Evolutionary conservation across 129 eudicot species (phyloP).

Genomic region (Pittosporum tobira): DNA sequence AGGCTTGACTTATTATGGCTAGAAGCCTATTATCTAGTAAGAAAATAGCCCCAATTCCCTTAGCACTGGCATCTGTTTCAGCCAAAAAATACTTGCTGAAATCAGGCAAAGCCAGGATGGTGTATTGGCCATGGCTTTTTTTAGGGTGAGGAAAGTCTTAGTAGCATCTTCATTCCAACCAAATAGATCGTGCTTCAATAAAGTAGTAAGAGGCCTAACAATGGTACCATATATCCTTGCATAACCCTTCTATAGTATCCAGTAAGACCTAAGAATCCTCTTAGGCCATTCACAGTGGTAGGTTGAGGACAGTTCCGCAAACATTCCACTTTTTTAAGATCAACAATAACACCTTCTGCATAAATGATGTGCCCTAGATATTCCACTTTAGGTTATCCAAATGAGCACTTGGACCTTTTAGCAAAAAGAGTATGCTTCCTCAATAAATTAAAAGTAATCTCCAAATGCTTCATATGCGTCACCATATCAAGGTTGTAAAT

Average conservation of each 20-base stretch:
- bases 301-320: background rate
- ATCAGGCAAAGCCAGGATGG: background rate
- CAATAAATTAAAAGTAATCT: background rate
- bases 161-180: background rate
- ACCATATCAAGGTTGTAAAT: background rate
- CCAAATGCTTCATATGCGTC: background rate
- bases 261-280: background rate
- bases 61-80: background rate
- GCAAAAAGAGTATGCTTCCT: background rate
- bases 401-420: background rate
- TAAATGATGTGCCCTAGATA: background rate
- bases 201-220: background rate
- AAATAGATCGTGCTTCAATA: background rate
- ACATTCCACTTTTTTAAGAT: background rate
- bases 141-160: background rate
- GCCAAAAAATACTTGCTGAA: background rate
- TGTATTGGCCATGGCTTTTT: background rate
- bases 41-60: background rate
- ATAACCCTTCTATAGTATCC: background rate
- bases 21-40: background rate
- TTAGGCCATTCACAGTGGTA: background rate
- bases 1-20: background rate
- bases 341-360: background rate
- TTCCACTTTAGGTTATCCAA: background rate
- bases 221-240: background rate